A percentile compares a stretch with the other conserved stretches of the same genome.
Evolutionary conservation across 495 filamentous ascomycete genomes (phyloP).

Genomic region (Xylaria telfairii): DNA sequence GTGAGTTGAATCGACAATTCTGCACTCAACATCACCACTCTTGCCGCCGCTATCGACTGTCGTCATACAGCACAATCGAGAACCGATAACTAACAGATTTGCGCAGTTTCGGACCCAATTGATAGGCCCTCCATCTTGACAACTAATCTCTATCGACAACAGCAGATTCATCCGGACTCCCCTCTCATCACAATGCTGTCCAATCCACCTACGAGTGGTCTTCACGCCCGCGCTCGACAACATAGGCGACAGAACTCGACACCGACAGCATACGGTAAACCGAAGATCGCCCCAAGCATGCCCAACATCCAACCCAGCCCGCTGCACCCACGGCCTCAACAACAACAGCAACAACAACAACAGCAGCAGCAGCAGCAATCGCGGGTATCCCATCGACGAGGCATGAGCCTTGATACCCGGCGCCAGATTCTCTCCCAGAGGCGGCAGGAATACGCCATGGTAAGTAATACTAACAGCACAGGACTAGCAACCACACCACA

Average conservation of each 20-base stretch:
- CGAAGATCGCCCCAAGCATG: constrained; percentile 65
- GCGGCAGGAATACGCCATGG: constrained; percentile 58
- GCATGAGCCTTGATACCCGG: constrained; percentile 78
- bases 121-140: constrained; percentile 48
- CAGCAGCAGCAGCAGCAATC: constrained; percentile 45
- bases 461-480: constrained; percentile 67
- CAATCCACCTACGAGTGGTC: constrained; percentile 63
- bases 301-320: constrained; percentile 56
- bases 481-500: constrained; percentile 62
- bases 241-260: constrained; percentile 91
- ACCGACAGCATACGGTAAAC: constrained; percentile 72
- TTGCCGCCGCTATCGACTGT: constrained; percentile 22
- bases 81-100: constrained; percentile 29
- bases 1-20: constrained; percentile 45
- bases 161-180: constrained; percentile 61
- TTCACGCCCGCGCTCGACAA: constrained; percentile 72
- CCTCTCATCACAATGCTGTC: constrained; percentile 77
- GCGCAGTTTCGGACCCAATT: constrained; percentile 63
- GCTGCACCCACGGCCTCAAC: constrained; percentile 25
- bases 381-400: constrained; percentile 69
- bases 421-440: constrained; percentile 54
- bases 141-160: constrained; percentile 54
- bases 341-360: constrained; percentile 48
- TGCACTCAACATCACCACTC: background rate
- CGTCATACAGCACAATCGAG: constrained; percentile 23